Percentiles rank a stretch among this genome's conserved stretches.
Evolutionary conservation across 768 basidiomycete species (phyloP).

Genomic region (Xanthoconium purpureum): DNA sequence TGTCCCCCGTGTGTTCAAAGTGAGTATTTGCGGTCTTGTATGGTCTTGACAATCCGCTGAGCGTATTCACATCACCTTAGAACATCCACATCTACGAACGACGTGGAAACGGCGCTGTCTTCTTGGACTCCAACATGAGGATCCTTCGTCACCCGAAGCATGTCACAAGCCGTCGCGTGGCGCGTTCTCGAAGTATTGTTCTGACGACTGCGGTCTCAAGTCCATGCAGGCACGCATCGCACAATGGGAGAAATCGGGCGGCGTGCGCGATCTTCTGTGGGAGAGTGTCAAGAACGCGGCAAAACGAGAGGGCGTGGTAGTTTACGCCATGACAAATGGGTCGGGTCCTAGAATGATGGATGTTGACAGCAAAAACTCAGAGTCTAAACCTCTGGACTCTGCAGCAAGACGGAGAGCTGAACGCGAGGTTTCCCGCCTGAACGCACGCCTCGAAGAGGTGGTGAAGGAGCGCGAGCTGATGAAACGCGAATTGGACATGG

Average conservation of each 20-base stretch:
- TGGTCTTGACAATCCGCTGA: not conserved
- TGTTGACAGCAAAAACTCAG: conserved; percentile 8
- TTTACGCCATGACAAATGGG: conserved; percentile 38
- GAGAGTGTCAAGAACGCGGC: conserved; percentile 67
- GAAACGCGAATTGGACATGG: conserved; percentile 65
- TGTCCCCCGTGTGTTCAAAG: conserved; percentile 79
- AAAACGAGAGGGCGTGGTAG: conserved; percentile 68
- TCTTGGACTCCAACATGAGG: conserved; percentile 61
- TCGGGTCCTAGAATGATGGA: conserved; percentile 24
- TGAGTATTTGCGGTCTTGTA: conserved; percentile 38
- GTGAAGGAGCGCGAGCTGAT: conserved; percentile 60
- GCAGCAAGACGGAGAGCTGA: conserved; percentile 47
- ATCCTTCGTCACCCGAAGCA: conserved; percentile 59
- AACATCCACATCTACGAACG: conserved; percentile 58
- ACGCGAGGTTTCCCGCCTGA: conserved; percentile 56
- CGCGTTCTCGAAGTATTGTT: conserved; percentile 88
- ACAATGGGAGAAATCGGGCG: conserved; percentile 59
- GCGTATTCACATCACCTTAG: conserved; percentile 34
- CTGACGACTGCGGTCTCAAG: conserved; percentile 79
- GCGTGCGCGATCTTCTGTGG: conserved; percentile 66
- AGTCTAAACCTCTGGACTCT: conserved; percentile 23
- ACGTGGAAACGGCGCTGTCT: conserved; percentile 81
- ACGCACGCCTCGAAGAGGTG: conserved; percentile 51
- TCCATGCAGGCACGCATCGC: conserved; percentile 67
- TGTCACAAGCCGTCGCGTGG: conserved; percentile 82